Evolutionary conservation across 139 green algal genomes (phyloP).

Genomic region (Limnomonas spitsbergensis): DNA sequence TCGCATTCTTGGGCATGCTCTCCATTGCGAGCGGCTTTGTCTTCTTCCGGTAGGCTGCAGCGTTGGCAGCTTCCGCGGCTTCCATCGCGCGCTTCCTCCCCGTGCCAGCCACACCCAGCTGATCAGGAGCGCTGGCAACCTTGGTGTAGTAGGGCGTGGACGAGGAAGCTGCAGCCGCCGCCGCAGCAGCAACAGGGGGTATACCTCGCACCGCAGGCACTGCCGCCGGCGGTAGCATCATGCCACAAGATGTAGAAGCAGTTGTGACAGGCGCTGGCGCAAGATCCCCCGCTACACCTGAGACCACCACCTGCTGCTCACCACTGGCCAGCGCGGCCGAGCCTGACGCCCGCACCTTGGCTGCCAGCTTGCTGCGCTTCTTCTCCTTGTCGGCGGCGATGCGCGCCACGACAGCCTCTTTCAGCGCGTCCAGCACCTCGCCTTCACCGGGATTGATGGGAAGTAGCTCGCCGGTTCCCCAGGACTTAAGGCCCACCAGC

Average conservation of each 20-base stretch:
- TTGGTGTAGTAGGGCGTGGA: too few relatives aligned
- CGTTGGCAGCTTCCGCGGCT: neutral
- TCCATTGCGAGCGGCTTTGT: constrained; percentile 24
- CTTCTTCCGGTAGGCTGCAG: constrained; percentile 1
- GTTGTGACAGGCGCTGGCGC: neutral
- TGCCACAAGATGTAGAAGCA: neutral
- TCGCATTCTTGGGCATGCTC: constrained; percentile 28
- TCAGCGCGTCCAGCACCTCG: neutral
- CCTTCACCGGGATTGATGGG: constrained; percentile 55
- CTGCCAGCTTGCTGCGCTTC: neutral
- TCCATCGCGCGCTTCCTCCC: neutral
- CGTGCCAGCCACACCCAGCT: too few relatives aligned
- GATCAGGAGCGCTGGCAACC: too few relatives aligned
- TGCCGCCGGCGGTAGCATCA: neutral
- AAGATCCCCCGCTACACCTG: neutral
- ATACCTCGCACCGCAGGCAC: neutral
- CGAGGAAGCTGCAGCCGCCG: neutral
- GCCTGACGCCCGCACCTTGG: neutral
- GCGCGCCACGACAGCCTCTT: neutral
- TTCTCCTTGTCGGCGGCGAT: neutral
- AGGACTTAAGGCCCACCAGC: constrained; percentile 27
- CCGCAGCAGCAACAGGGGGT: neutral
- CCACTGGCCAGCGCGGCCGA: neutral
- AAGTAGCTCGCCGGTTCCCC: constrained; percentile 41
- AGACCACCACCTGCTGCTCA: neutral